Evolutionary conservation across 345 rosid species (phyloP).

Genomic region (Crucihimalaya himalaica): DNA sequence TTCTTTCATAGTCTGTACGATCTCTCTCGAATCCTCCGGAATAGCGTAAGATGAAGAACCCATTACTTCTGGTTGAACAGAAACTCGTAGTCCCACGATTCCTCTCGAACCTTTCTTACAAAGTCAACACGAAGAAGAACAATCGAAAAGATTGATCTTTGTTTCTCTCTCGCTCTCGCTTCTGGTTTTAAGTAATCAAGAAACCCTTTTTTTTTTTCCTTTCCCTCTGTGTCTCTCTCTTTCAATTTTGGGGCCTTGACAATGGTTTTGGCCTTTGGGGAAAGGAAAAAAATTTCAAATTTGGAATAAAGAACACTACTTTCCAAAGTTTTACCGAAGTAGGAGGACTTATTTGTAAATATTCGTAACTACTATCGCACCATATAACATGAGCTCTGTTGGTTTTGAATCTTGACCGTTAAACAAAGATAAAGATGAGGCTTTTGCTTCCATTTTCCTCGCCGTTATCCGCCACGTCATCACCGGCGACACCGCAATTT

Average conservation of each 20-base stretch:
- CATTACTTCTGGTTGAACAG: constrained; percentile 49
- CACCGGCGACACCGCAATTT: constrained; percentile 20
- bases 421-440: constrained; percentile 46
- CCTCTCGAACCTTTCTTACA: neutral
- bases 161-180: constrained; percentile 9
- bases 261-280: too few relatives aligned
- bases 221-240: neutral
- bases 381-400: neutral
- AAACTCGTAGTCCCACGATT: neutral
- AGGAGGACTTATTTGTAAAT: neutral
- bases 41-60: constrained; percentile 8
- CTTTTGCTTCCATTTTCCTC: constrained; percentile 45
- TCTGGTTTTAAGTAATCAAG: neutral
- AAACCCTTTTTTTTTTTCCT: neutral
- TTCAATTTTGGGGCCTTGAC: neutral
- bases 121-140: constrained; percentile 11
- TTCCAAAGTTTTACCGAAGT: too few relatives aligned
- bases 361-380: neutral
- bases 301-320: too few relatives aligned
- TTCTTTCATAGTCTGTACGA: constrained; percentile 69
- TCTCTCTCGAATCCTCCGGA: constrained; percentile 42
- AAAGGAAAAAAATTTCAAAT: too few relatives aligned
- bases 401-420: constrained; percentile 18
- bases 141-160: neutral
- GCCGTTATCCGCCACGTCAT: constrained; percentile 37